Base-by-base conservation (phyloP, 495 filamentous ascomycete genomes). In the Lasiosphaeria hispida region DNA sequence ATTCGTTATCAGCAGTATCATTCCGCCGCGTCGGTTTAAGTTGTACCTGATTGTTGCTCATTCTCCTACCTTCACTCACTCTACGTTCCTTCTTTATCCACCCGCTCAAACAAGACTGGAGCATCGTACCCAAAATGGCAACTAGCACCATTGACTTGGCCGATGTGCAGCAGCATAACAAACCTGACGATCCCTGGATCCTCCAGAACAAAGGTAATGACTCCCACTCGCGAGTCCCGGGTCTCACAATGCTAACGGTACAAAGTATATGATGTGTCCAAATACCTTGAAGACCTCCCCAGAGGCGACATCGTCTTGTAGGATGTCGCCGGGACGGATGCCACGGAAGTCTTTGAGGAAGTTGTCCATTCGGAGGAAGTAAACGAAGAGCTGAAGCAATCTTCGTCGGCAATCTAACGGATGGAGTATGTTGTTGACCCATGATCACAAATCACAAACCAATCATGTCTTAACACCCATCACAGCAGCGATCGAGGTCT, bases 211-310 rank as follows among this genome's bases (percentile, higher is more conserved):
- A 30, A 30, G 23, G 23, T 30, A 30, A 5, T 2, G 2, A 30
- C 2, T 30, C 5, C 23, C 23, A 30, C 23, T 30, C 23, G 5
- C 23, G 5, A 30, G 23, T 30, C 5, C 23, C 23, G 23, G 5
- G 5, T 30, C 23, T 2, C 23, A 30, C 23, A n/a, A n/a, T n/a
- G 23, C 23, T 30, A 30, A 30, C 23, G 23, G 2, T 5, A 80
- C 64, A 76, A 77, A 83, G 83, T 86, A 34, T 85, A 84, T 68
- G 72, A 86, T 59, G 71, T 84, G n/a, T 77, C 84, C 6, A 74
- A 76, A 35, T 86, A 84, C 60, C 56, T 80, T 15, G 73, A 84
- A 40, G 82, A 84, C 53, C 83, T 86, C 56, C 85, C 84, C 1
- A 84, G 85, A 37, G 85, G 83, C 15, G 70, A 67, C 33, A 80